Evolutionary conservation across 331 rosid species (phyloP).

Genomic region (Spiraea crenata): DNA sequence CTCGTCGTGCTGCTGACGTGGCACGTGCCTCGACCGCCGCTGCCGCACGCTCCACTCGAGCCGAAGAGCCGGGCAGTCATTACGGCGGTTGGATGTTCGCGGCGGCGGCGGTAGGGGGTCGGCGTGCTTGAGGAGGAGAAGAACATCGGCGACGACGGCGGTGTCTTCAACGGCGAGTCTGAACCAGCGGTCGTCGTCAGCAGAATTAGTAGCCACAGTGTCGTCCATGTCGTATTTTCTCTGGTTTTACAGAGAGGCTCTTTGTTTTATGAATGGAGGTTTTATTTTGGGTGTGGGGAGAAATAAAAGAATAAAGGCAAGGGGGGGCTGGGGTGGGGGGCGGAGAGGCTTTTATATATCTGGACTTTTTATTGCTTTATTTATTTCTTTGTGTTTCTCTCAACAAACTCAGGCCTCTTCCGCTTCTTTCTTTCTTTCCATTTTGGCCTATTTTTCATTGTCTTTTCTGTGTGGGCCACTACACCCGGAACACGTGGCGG

Average conservation of each 20-base stretch:
- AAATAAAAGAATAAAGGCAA: neutral
- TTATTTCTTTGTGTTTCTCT: neutral
- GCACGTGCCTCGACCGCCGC: slow-evolving; percentile 55
- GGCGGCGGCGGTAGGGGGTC: slow-evolving; percentile 21
- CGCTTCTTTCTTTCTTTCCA: neutral
- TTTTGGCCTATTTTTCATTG: neutral
- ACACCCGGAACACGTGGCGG: slow-evolving; percentile 11
- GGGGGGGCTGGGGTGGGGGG: neutral
- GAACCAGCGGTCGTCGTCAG: slow-evolving; percentile 61
- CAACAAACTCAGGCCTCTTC: slow-evolving; percentile 4
- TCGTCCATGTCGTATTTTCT: slow-evolving; percentile 17
- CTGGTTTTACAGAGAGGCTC: neutral
- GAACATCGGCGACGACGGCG: slow-evolving; percentile 45
- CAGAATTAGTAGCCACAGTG: slow-evolving; percentile 10
- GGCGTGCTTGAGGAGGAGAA: slow-evolving; percentile 41
- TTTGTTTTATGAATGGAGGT: neutral
- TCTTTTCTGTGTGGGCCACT: slow-evolving; percentile 19
- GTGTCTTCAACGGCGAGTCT: slow-evolving; percentile 52
- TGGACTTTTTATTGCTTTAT: neutral
- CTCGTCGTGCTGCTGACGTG: slow-evolving; percentile 20
- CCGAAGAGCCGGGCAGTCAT: slow-evolving; percentile 12
- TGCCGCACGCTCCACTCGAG: slow-evolving; percentile 59
- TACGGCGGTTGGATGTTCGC: neutral
- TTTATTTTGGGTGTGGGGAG: slow-evolving; percentile 4
- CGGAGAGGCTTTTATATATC: slow-evolving; percentile 28